Percentiles rank a stretch among this genome's conserved stretches.
These are phyloP conservation scores for Trichosporon coremiiforme DNA, from an alignment of 1,284 basidiomycete species.

Conservation along the genomic window DNA sequence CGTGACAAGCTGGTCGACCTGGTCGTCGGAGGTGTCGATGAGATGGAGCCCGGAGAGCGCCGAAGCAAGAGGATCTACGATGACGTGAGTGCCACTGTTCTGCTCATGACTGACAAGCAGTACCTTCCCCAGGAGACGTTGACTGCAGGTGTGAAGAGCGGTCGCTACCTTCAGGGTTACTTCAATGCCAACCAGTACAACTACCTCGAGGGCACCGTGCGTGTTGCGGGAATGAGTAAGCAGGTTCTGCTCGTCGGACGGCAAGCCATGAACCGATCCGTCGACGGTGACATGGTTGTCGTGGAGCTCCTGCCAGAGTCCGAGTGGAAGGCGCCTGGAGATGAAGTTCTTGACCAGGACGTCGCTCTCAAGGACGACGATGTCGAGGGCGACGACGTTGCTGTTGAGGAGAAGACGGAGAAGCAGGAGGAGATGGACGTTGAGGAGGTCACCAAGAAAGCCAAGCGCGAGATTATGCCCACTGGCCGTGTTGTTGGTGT, in stretches of 20 bases:
- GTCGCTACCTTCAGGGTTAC: slow-evolving; percentile 83
- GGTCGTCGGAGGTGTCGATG: slow-evolving; percentile 66
- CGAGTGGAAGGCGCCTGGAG: slow-evolving; percentile 90
- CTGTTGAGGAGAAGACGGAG: slow-evolving; percentile 57
- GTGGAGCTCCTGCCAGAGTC: slow-evolving; percentile 83
- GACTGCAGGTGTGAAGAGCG: slow-evolving; percentile 80
- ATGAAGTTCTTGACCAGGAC: slow-evolving; percentile 93
- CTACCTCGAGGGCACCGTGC: slow-evolving; percentile 90
- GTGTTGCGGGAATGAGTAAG: slow-evolving; percentile 70
- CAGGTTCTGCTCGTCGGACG: slow-evolving; percentile 84
- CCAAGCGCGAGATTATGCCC: slow-evolving; percentile 64
- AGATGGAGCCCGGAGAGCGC: slow-evolving; percentile 56
- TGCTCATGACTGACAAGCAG: slow-evolving; percentile 58
- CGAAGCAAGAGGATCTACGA: slow-evolving; percentile 69
- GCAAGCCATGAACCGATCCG: slow-evolving; percentile 92
- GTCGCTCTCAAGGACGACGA: slow-evolving; percentile 87
- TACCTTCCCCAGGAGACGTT: slow-evolving; percentile 77
- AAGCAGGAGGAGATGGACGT: slow-evolving; percentile 48
- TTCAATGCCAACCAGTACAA: slow-evolving; percentile 97
- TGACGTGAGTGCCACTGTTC: slow-evolving; percentile 62
- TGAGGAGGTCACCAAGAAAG: slow-evolving; percentile 51
- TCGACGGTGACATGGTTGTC: slow-evolving; percentile 90
- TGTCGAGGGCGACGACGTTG: slow-evolving; percentile 86
- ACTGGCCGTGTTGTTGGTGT: slow-evolving; percentile 91
- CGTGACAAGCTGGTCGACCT: slow-evolving; percentile 71